Conservation (phyloP, 495 filamentous ascomycete genomes). For the Lindgomyces ingoldianus region DNA sequence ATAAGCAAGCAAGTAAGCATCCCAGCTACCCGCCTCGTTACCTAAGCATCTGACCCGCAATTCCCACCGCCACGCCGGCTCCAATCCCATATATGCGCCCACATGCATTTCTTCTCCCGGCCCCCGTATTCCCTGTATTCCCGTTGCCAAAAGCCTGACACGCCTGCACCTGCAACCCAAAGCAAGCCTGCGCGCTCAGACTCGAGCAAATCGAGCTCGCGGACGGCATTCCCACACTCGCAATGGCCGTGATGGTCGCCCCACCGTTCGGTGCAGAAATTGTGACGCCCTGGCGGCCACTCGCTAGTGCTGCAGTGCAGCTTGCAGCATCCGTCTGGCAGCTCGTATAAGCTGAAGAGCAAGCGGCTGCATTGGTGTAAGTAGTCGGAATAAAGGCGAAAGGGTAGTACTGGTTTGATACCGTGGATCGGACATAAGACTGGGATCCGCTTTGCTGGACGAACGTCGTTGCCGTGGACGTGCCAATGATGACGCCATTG, state of each 20-base stretch:
- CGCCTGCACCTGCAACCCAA: slow-evolving; percentile 57
- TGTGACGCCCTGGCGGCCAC: slow-evolving; percentile 60
- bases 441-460: slow-evolving; percentile 1
- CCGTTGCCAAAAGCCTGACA: slow-evolving; percentile 50
- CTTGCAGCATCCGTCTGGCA: slow-evolving; percentile 65
- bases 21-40: slow-evolving; percentile 4
- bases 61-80: slow-evolving; percentile 31
- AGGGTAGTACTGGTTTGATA: slow-evolving; percentile 60
- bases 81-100: slow-evolving; percentile 27
- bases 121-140: not conserved
- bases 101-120: slow-evolving; percentile 7
- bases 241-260: slow-evolving; percentile 52
- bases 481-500: slow-evolving; percentile 4
- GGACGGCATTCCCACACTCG: slow-evolving; percentile 49
- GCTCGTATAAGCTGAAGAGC: slow-evolving; percentile 65
- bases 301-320: slow-evolving; percentile 55
- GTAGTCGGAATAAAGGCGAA: slow-evolving; percentile 68
- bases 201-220: slow-evolving; percentile 68
- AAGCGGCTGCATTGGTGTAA: slow-evolving; percentile 62
- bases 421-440: slow-evolving; percentile 26
- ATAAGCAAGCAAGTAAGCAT: slow-evolving; percentile 16
- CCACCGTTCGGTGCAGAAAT: slow-evolving; percentile 60
- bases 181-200: slow-evolving; percentile 61
- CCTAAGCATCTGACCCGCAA: slow-evolving; percentile 33
- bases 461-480: slow-evolving; percentile 16